phyloP scores from a whole-genome alignment of 106 monocot genomes.

The Apostasia ramifera region DNA sequence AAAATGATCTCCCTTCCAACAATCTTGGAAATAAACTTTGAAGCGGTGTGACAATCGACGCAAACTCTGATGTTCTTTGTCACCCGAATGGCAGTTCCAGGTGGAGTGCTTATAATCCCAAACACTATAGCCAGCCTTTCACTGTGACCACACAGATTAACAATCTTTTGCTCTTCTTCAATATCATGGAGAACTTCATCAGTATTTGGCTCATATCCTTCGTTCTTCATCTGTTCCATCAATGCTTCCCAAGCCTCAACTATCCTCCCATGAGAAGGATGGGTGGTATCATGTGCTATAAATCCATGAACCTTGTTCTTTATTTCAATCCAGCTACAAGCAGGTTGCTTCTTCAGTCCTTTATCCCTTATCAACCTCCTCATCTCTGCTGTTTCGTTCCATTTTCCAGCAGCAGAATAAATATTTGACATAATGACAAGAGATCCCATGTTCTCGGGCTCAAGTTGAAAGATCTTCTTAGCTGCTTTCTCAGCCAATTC shows the following conservation, averaged over 20 bases:
- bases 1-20: slow-evolving; percentile 80
- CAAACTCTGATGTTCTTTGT: slow-evolving; percentile 84
- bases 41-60: slow-evolving; percentile 64
- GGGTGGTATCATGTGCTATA: slow-evolving; percentile 58
- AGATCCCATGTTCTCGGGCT: slow-evolving; percentile 45
- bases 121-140: slow-evolving; percentile 86
- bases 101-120: slow-evolving; percentile 63
- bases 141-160: slow-evolving; percentile 56
- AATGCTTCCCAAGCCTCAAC: slow-evolving; percentile 35
- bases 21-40: slow-evolving; percentile 69
- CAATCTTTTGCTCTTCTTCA: slow-evolving; percentile 76
- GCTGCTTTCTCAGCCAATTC: slow-evolving; percentile 60
- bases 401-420: slow-evolving; percentile 72
- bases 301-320: slow-evolving; percentile 59
- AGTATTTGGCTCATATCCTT: slow-evolving; percentile 66
- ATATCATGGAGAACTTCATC: slow-evolving; percentile 69
- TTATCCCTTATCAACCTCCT: slow-evolving; percentile 41
- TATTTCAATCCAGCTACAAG: slow-evolving; percentile 78
- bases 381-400: slow-evolving; percentile 66
- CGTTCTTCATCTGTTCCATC: slow-evolving; percentile 47
- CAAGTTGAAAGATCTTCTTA: slow-evolving; percentile 59
- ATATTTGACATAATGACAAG: slow-evolving; percentile 79
- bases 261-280: slow-evolving; percentile 48
- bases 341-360: slow-evolving; percentile 63
- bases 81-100: slow-evolving; percentile 62